Percentiles rank a stretch among this genome's conserved stretches.
These are phyloP conservation scores for Rhododendron kiyosumense DNA, from an alignment of 148 eudicot genomes.

Conservation along the genomic window DNA sequence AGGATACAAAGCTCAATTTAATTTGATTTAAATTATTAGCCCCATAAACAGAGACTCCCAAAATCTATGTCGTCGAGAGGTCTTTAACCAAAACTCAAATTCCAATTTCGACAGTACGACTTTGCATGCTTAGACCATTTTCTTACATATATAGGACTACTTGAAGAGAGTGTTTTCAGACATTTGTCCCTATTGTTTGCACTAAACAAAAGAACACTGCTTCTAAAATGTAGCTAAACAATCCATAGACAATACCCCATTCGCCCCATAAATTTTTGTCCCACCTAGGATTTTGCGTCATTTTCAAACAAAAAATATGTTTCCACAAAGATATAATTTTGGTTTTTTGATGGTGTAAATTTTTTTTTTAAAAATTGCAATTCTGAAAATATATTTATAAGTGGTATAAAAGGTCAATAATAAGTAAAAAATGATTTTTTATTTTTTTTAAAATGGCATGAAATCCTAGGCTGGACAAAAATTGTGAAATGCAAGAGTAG, in stretches of 20 bases:
- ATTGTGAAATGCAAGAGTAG: not conserved
- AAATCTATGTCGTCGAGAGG: not conserved
- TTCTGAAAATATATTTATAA: too few species aligned
- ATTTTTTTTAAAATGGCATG: too few species aligned
- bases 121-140: not conserved
- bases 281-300: not conserved
- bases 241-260: not conserved
- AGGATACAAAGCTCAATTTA: too few species aligned
- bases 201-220: too few species aligned
- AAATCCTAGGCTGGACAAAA: too few species aligned
- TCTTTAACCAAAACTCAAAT: not conserved
- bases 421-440: too few species aligned
- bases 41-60: not conserved
- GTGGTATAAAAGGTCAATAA: too few species aligned
- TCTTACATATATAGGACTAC: not conserved
- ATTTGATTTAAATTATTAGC: too few species aligned
- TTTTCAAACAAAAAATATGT: not conserved
- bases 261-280: not conserved
- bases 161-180: not conserved
- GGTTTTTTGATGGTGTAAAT: too few species aligned
- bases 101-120: not conserved
- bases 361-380: too few species aligned
- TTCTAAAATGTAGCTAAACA: too few species aligned
- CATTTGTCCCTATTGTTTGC: not conserved
- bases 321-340: too few species aligned